Percentiles rank a stretch among this genome's conserved stretches.
Conservation (phyloP, 768 basidiomycete species). For the Boletus rufocinnamomeus region DNA sequence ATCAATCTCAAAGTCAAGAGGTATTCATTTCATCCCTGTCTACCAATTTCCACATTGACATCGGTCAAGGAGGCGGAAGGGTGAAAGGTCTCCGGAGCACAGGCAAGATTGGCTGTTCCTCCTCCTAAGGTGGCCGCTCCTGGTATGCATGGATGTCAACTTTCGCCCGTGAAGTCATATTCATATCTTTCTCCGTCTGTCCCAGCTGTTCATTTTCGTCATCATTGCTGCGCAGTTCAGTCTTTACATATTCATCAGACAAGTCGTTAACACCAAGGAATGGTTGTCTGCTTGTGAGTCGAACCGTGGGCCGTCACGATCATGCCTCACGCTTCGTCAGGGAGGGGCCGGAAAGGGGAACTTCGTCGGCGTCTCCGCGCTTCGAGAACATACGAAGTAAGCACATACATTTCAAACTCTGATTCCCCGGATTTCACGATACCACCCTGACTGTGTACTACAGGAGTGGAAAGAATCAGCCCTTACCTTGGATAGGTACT, state of each 20-base stretch:
- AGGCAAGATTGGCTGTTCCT: constrained; percentile 76
- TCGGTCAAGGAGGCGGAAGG: constrained; percentile 39
- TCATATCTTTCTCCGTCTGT: constrained; percentile 9
- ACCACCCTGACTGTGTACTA: neutral
- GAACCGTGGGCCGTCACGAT: neutral
- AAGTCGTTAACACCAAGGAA: constrained; percentile 93
- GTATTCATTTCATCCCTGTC: constrained; percentile 37
- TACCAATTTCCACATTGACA: constrained; percentile 3
- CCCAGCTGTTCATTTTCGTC: constrained; percentile 77
- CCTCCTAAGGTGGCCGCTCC: constrained; percentile 82
- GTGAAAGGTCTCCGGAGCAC: constrained; percentile 38
- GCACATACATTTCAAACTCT: constrained; percentile 8
- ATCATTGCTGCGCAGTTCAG: constrained; percentile 86
- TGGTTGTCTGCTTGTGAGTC: constrained; percentile 83
- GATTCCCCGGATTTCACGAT: neutral
- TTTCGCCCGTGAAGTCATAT: neutral
- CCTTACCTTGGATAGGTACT: constrained; percentile 71
- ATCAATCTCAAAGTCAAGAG: constrained; percentile 81
- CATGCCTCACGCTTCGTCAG: constrained; percentile 39
- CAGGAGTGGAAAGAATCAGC: constrained; percentile 91
- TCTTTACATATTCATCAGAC: constrained; percentile 83
- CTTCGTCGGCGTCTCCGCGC: constrained; percentile 75
- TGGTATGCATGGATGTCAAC: constrained; percentile 48
- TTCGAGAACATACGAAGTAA: constrained; percentile 71
- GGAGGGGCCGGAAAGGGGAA: constrained; percentile 82